A percentile compares a stretch with the other conserved stretches of the same genome.
These are phyloP conservation scores for Curvularia eragrostidis DNA, from an alignment of 2,329 filamentous ascomycete genomes.

Conservation along the genomic window DNA sequence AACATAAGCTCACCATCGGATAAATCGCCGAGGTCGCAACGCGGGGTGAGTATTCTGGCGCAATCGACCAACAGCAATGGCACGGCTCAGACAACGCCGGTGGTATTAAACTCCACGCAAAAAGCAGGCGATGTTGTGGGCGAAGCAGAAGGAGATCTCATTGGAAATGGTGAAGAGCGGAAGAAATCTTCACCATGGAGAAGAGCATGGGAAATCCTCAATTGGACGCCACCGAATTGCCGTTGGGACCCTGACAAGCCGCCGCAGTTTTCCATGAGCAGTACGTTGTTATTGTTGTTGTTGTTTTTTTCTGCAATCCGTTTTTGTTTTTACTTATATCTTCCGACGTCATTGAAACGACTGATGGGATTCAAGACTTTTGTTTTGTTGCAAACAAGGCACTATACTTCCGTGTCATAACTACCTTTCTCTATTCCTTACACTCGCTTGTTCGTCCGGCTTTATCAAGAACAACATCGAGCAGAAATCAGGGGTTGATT, in stretches of 20 bases:
- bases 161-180: neutral
- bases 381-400: neutral
- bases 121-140: neutral
- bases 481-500: neutral
- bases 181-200: conserved; percentile 25
- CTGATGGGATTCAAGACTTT: neutral
- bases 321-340: neutral
- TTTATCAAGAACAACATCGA: neutral
- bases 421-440: neutral
- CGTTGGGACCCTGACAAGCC: conserved; percentile 72
- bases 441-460: neutral
- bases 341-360: neutral
- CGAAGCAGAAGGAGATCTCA: neutral
- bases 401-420: neutral
- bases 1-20: neutral
- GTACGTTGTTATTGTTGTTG: no score
- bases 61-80: neutral
- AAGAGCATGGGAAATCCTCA: conserved; percentile 46
- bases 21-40: neutral
- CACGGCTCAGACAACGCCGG: neutral
- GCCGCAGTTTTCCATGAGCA: conserved; percentile 69
- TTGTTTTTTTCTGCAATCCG: neutral
- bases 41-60: neutral
- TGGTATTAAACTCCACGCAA: neutral
- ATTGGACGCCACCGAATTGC: conserved; percentile 70